Evolutionary conservation across 2,329 filamentous ascomycete genomes (phyloP).

Genomic region (Mycosphaerella sp.): DNA sequence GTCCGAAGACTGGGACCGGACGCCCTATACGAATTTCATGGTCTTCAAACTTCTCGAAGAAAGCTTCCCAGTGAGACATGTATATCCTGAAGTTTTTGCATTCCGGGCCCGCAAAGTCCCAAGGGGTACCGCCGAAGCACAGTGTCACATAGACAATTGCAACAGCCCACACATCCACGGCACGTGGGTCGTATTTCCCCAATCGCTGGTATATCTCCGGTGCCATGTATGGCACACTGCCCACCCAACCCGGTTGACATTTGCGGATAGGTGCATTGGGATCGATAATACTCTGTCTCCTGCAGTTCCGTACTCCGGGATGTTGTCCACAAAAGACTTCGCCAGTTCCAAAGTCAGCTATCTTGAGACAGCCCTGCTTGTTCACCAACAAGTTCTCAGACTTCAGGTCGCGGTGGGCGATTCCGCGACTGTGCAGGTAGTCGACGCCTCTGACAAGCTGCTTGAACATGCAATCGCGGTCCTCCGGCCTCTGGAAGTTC

Average conservation of each 20-base stretch:
- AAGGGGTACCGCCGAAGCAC: constrained; percentile 65
- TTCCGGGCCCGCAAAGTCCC: constrained; percentile 59
- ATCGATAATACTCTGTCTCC: constrained; percentile 58
- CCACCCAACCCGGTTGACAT: constrained; percentile 74
- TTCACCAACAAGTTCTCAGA: constrained; percentile 78
- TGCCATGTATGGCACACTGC: constrained; percentile 79
- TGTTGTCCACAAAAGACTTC: constrained; percentile 80
- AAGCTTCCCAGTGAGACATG: constrained; percentile 62
- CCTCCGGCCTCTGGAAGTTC: constrained; percentile 56
- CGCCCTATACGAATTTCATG: constrained; percentile 44
- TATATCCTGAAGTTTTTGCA: constrained; percentile 58
- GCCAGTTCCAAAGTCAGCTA: constrained; percentile 85
- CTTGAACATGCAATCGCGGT: constrained; percentile 82
- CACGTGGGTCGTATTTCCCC: constrained; percentile 63
- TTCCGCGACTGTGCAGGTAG: constrained; percentile 76
- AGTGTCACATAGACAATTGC: constrained; percentile 78
- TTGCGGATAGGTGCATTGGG: constrained; percentile 65
- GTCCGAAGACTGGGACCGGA: constrained; percentile 50
- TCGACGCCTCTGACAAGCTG: constrained; percentile 75
- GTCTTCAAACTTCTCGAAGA: constrained; percentile 53
- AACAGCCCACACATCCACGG: constrained; percentile 79
- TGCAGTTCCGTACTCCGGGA: constrained; percentile 58
- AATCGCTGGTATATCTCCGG: constrained; percentile 73
- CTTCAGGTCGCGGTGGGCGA: constrained; percentile 88
- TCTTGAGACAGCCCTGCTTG: constrained; percentile 75